These are phyloP conservation scores for Naganishia antarctica DNA, from an alignment of 768 basidiomycete genomes.

Conservation along the genomic window DNA sequence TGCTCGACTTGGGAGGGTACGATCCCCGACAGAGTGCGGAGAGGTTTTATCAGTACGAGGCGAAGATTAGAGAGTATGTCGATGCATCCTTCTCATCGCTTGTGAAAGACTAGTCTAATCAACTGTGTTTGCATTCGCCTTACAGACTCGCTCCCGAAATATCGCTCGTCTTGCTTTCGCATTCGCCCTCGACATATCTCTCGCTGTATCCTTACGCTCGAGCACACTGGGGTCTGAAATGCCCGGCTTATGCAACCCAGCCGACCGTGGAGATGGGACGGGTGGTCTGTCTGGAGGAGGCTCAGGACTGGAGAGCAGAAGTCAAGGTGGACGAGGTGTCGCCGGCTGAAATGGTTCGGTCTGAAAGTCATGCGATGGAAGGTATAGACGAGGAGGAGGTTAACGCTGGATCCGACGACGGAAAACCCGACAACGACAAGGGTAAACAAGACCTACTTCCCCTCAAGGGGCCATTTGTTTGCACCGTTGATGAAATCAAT, in stretches of 20 bases:
- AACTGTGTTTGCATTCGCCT: not conserved
- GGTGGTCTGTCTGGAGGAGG: slow-evolving; percentile 82
- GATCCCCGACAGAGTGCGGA: slow-evolving; percentile 39
- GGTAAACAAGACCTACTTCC: slow-evolving; percentile 26
- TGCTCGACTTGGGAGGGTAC: slow-evolving; percentile 84
- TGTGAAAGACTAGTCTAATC: too few relatives aligned
- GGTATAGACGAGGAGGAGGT: slow-evolving; percentile 17
- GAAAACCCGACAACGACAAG: slow-evolving; percentile 20
- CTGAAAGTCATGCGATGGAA: slow-evolving; percentile 2
- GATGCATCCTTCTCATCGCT: not conserved
- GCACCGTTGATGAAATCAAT: slow-evolving; percentile 73
- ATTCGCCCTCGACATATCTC: slow-evolving; percentile 81
- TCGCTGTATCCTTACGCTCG: slow-evolving; percentile 92
- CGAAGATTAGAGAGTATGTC: slow-evolving; percentile 45
- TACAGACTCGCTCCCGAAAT: slow-evolving; percentile 69
- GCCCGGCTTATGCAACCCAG: slow-evolving; percentile 87
- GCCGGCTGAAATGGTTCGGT: not conserved
- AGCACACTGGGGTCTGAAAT: slow-evolving; percentile 77
- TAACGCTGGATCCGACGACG: slow-evolving; percentile 39
- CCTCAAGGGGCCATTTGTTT: slow-evolving; percentile 59
- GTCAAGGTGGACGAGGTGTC: slow-evolving; percentile 36
- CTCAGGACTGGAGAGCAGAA: slow-evolving; percentile 61
- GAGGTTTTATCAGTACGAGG: slow-evolving; percentile 42
- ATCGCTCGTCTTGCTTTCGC: slow-evolving; percentile 87
- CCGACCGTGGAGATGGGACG: slow-evolving; percentile 94